These are phyloP conservation scores for Pseudogymnoascus sp. DNA, from an alignment of 2,329 filamentous ascomycete species.

Conservation along the genomic window DNA sequence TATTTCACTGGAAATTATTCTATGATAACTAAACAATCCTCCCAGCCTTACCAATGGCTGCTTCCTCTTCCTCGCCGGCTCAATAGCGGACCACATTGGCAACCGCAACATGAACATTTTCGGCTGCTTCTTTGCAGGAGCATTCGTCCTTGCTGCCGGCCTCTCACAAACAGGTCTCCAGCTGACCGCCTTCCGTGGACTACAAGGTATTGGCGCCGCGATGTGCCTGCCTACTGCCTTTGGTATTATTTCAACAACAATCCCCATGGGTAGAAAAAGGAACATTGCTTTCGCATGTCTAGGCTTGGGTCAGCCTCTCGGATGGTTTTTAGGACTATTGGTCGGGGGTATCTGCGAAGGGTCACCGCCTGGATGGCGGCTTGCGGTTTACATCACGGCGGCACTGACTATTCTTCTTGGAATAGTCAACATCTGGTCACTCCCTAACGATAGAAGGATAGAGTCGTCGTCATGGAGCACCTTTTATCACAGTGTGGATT, in stretches of 20 bases:
- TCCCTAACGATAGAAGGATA: not conserved
- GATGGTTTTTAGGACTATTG: not conserved
- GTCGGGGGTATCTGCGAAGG: not conserved
- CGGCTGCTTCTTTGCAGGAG: not conserved
- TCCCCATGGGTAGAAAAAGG: not conserved
- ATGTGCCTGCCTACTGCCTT: not conserved
- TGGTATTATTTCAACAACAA: not conserved
- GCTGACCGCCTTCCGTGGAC: not conserved
- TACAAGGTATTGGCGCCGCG: not conserved
- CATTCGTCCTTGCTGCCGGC: not conserved
- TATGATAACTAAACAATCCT: not conserved
- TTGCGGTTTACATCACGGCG: not conserved
- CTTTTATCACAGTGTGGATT: not conserved
- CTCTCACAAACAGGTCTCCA: not conserved
- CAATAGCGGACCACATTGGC: slow-evolving; percentile 3
- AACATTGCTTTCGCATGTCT: not conserved
- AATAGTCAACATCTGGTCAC: not conserved
- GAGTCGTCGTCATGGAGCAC: not conserved
- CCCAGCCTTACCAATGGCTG: not conserved
- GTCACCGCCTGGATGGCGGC: not conserved
- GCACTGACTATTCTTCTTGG: not conserved
- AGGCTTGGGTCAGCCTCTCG: not conserved
- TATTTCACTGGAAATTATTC: not conserved
- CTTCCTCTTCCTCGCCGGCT: slow-evolving; percentile 3
- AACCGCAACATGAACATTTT: slow-evolving; percentile 5